Base-by-base conservation (phyloP, 805 yeast species). In the Candida ulmi region DNA sequence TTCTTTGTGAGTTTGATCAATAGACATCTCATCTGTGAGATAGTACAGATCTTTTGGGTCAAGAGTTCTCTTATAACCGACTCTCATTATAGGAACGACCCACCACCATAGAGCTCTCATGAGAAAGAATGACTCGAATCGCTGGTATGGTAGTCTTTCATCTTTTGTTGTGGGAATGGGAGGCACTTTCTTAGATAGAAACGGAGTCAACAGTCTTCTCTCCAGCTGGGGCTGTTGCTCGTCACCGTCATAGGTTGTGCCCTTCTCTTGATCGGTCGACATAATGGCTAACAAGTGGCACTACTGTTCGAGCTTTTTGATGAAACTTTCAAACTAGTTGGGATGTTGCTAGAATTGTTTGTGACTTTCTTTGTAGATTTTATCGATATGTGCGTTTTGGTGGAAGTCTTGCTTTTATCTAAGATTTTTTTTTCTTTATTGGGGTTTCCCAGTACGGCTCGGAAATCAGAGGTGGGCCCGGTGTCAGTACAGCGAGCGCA, bases 11-110 rank as follows among this genome's bases (percentile, higher is more conserved):
- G 74, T 54, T n/a, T 48, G 48, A 23, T 74, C 74, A 29, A 72
- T 63, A 12, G 64, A 53, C 60, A 68, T 61, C 27, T 63, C 61
- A 2, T 66, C 65, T 17, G 71, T 72, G 44, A 76, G 56, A 23
- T 52, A 53, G 47, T 55, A 83, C 47, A 83, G 55, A 59, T 85
- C 93, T 35, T 74, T 71, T 2, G 83, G 78, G 32, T 73, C 74
- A 33, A 85, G 60, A 0, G 90, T 82, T 52, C 93, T 68, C 57
- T 77, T 80, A 58, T 84, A 84, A 7, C 95, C 93, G 8, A 74
- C 72, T 13, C 60, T 62, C 66, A 85, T 60, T 30, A 84, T 50
- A 0, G 88, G 88, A 19, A 61, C 51, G 34, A 84, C 59, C 90
- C 91, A 85, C 76, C 80, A 71, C 55, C 83, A 78, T 49, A 78